These are phyloP conservation scores for Fusarium musae DNA, from an alignment of 2,329 filamentous ascomycete genomes.

Conservation along the genomic window DNA sequence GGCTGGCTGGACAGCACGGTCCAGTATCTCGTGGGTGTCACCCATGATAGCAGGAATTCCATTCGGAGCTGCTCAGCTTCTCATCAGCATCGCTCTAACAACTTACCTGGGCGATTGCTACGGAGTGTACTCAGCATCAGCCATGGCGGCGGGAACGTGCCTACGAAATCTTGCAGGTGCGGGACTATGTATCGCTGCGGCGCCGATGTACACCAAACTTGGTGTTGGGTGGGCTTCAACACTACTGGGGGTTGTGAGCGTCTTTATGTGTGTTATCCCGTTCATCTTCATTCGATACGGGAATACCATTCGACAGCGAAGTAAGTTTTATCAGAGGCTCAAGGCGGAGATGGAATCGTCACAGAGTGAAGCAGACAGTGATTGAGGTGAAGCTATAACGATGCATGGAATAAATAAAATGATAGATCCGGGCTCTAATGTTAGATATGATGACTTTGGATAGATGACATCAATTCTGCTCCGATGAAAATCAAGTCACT, in stretches of 20 bases:
- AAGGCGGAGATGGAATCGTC: constrained; percentile 6
- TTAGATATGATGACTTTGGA: not conserved
- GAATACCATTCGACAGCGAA: not conserved
- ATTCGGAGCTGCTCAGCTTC: constrained; percentile 1
- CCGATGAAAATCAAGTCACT: too few species aligned
- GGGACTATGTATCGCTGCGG: constrained; percentile 6
- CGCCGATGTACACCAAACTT: constrained; percentile 12
- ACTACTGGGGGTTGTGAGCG: not conserved
- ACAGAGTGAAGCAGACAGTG: not conserved
- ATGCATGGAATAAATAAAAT: not conserved
- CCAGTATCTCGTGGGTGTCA: constrained; percentile 3
- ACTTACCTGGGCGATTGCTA: constrained; percentile 13
- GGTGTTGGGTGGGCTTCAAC: constrained; percentile 14
- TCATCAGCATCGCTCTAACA: constrained; percentile 11
- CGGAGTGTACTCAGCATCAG: constrained; percentile 8
- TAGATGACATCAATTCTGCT: not conserved
- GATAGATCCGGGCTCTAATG: not conserved
- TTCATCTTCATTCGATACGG: constrained; percentile 16
- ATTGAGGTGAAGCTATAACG: not conserved
- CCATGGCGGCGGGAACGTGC: constrained; percentile 1
- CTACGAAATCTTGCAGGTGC: constrained; percentile 9
- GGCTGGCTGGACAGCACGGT: constrained; percentile 30
- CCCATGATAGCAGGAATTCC: constrained; percentile 12
- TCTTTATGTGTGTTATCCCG: constrained; percentile 15
- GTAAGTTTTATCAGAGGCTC: constrained; percentile 12